These are phyloP conservation scores for Aquilaria sinensis DNA, from an alignment of 345 rosid genomes.

Conservation along the genomic window DNA sequence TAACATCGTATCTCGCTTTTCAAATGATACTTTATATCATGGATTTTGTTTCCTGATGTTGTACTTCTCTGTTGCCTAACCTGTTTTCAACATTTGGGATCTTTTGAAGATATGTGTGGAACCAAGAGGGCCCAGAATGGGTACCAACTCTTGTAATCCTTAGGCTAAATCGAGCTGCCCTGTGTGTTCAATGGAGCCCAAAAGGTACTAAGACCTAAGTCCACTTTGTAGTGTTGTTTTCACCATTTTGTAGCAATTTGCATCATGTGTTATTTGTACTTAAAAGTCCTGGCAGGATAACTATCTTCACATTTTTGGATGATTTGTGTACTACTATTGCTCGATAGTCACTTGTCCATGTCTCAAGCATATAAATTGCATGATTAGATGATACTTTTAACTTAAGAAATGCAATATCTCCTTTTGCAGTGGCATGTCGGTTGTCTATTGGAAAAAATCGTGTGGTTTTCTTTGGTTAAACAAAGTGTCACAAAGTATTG, in stretches of 20 bases:
- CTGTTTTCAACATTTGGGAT: slow-evolving; percentile 11
- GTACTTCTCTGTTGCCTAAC: not conserved
- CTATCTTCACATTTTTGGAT: not conserved
- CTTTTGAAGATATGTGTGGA: slow-evolving; percentile 82
- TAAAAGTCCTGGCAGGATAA: not conserved
- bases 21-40: too few relatives aligned
- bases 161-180: slow-evolving; percentile 95
- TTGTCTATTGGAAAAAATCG: too few relatives aligned
- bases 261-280: too few relatives aligned
- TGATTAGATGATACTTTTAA: too few relatives aligned
- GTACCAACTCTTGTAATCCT: slow-evolving; percentile 95
- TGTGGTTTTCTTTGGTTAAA: too few relatives aligned
- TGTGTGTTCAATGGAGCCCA: slow-evolving; percentile 97
- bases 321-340: not conserved
- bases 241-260: slow-evolving; percentile 3
- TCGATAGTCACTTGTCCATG: not conserved
- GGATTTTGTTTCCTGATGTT: not conserved
- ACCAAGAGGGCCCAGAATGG: slow-evolving; percentile 84
- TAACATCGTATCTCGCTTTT: not conserved
- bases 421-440: too few relatives aligned
- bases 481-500: too few relatives aligned
- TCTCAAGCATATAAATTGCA: too few relatives aligned
- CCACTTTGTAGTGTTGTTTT: slow-evolving; percentile 2
- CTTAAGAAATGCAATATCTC: too few relatives aligned
- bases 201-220: slow-evolving; percentile 43